A percentile compares a stretch with the other conserved stretches of the same genome.
These are phyloP conservation scores for Sporothrix inflata DNA, from an alignment of 2,329 filamentous ascomycete genomes.

Conservation along the genomic window DNA sequence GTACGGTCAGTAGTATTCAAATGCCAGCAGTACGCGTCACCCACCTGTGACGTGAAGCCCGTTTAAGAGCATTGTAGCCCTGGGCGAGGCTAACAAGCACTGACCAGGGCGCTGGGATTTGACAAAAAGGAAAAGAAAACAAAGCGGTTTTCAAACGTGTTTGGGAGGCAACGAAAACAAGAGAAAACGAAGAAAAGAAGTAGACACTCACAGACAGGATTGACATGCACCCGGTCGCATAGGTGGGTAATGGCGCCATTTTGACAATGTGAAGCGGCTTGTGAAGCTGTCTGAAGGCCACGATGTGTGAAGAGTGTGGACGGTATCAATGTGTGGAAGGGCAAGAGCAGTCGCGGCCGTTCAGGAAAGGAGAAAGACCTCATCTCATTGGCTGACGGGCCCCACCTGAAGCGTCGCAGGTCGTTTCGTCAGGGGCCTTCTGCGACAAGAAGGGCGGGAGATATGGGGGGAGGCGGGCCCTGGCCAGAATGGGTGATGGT, in stretches of 20 bases:
- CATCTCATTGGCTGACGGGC: constrained; percentile 29
- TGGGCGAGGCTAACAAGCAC: neutral
- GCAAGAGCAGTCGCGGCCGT: neutral
- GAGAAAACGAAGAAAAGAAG: neutral
- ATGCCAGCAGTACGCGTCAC: constrained; percentile 6
- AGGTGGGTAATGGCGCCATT: constrained; percentile 45
- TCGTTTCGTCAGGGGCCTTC: constrained; percentile 46
- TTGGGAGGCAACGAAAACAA: neutral
- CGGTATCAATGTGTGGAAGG: neutral
- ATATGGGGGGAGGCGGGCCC: neutral
- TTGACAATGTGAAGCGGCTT: constrained; percentile 28
- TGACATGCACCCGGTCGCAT: constrained; percentile 27
- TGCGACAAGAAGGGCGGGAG: constrained; percentile 38
- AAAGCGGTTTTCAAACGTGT: neutral
- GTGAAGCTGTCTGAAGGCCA: constrained; percentile 14
- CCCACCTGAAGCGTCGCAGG: constrained; percentile 40
- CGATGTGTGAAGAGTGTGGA: neutral
- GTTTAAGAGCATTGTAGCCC: neutral
- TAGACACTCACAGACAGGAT: neutral
- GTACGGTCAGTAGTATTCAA: neutral
- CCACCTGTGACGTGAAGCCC: neutral
- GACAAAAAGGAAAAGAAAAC: neutral
- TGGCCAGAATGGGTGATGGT: neutral
- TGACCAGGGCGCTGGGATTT: constrained; percentile 12
- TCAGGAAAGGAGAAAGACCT: neutral